Evolutionary conservation across 176 grass and related monocot genomes (phyloP), one percentile per base, ranked within the genome.

Genomic region (Bromus sterilis): DNA sequence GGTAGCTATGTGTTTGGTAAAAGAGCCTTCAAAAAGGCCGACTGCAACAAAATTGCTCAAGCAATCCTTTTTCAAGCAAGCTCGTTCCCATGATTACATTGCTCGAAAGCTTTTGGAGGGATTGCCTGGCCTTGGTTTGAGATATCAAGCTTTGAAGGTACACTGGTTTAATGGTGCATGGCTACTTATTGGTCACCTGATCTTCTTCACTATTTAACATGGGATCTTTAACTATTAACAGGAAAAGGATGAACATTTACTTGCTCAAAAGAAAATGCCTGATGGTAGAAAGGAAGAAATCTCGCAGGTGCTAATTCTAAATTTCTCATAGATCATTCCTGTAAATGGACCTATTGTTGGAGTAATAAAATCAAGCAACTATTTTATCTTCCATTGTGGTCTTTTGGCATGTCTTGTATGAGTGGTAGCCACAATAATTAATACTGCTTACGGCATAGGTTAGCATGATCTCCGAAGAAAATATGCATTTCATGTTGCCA

Each of bases 231-330:
- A 78, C 57, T 53, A 43, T 56, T 42, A 74, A 77, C 86, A 99
- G 93, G 91, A 95, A 56, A 99, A 99, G 67, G 96, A 99, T 84
- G 76, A 95, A 88, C 67, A 71, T 83, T 83, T 99, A 79, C 83
- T 99, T 63, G 93, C 96, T 79, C 93, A 99, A 86, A 91, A 95
- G 90, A 99, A 99, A 89, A 99, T 99, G 91, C 89, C 84, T 55
- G 96, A 93, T 78, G 89, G 86, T 71, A 77, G 93, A 64, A 99
- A 91, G 44, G 93, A 99, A 91, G 96, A 99, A 78, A 79, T 99
- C 56, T 99, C 96, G 10, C 96, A 99, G 92, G 96, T 99, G 68
- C 76, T 59, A 31, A 30, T 82, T 66, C 64, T 81, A 60, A 84
- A 68, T 86, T 51, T 87, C 6, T 55, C 13, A 42, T 57, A 33